A percentile compares a stretch with the other conserved stretches of the same genome.
Evolutionary conservation across 495 filamentous ascomycete species (phyloP).

Genomic region (Elaphomyces granulatus): DNA sequence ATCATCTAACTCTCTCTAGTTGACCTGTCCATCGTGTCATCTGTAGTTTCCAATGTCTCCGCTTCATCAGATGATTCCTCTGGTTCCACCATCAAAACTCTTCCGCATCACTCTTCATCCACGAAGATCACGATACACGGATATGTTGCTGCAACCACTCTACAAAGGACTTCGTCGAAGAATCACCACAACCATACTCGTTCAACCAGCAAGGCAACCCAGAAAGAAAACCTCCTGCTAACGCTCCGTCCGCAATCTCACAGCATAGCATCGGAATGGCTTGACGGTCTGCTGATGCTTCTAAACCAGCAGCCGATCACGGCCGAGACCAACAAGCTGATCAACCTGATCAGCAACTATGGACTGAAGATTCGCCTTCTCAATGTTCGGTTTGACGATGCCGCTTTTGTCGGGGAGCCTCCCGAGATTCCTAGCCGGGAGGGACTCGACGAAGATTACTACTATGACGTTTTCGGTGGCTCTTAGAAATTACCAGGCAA

Average conservation of each 20-base stretch:
- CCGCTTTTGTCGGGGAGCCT: slow-evolving; percentile 29
- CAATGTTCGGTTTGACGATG: slow-evolving; percentile 80
- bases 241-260: slow-evolving; percentile 71
- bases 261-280: slow-evolving; percentile 83
- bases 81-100: slow-evolving; percentile 40
- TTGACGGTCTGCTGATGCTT: slow-evolving; percentile 91
- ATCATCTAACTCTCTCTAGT: slow-evolving; percentile 41
- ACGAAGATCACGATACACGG: slow-evolving; percentile 91
- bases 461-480: slow-evolving; percentile 41
- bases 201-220: slow-evolving; percentile 23
- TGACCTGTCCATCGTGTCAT: slow-evolving; percentile 77
- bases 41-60: slow-evolving; percentile 85
- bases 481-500: slow-evolving; percentile 2
- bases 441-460: slow-evolving; percentile 39
- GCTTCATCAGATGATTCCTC: slow-evolving; percentile 35
- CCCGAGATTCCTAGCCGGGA: slow-evolving; percentile 33
- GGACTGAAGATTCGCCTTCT: slow-evolving; percentile 85
- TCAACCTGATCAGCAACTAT: slow-evolving; percentile 73
- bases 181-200: slow-evolving; percentile 16
- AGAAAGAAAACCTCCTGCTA: slow-evolving; percentile 51
- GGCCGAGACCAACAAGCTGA: slow-evolving; percentile 80
- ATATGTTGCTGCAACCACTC: slow-evolving; percentile 21
- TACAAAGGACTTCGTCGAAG: background rate
- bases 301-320: slow-evolving; percentile 93
- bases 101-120: slow-evolving; percentile 33